Percentiles rank a stretch among this genome's conserved stretches.
Conservation (phyloP, 768 basidiomycete genomes). For the Panaeolus papilionaceus region DNA sequence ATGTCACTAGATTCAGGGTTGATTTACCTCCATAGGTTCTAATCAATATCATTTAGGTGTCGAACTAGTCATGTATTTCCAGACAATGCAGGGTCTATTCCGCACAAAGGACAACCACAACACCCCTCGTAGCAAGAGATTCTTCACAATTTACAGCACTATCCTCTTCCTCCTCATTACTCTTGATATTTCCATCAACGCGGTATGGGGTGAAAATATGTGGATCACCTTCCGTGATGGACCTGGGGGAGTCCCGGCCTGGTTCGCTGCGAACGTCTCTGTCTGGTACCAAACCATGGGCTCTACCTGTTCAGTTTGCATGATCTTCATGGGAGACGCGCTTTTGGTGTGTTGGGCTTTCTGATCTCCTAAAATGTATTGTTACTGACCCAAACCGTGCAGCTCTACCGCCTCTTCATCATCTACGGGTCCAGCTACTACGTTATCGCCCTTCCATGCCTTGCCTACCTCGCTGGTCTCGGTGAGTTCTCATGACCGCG, state of each 20-base stretch:
- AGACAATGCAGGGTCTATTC: slow-evolving; percentile 31
- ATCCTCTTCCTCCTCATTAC: slow-evolving; percentile 34
- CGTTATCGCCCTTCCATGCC: slow-evolving; percentile 32
- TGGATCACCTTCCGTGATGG: slow-evolving; percentile 37
- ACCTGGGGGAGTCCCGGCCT: slow-evolving; percentile 34
- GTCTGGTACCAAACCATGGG: slow-evolving; percentile 40
- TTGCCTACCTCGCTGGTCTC: slow-evolving; percentile 35
- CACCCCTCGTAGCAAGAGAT: slow-evolving; percentile 28
- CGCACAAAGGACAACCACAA: slow-evolving; percentile 28
- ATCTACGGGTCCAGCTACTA: slow-evolving; percentile 34
- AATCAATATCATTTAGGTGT: slow-evolving; percentile 28
- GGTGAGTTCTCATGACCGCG: slow-evolving; percentile 26
- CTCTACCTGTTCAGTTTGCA: slow-evolving; percentile 33
- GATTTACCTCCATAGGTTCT: not conserved
- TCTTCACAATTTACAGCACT: slow-evolving; percentile 36
- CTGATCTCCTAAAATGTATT: not conserved
- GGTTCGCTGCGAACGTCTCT: slow-evolving; percentile 32
- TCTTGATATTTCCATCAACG: slow-evolving; percentile 36
- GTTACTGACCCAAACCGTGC: not conserved
- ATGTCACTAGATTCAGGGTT: not conserved
- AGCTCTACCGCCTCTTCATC: slow-evolving; percentile 40
- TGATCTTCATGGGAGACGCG: slow-evolving; percentile 40
- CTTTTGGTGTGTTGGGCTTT: slow-evolving; percentile 31
- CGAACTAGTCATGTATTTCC: slow-evolving; percentile 36
- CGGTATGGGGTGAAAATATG: slow-evolving; percentile 39